These are phyloP conservation scores for Talaromyces sp. DNA, from an alignment of 2,329 filamentous ascomycete species.

Conservation along the genomic window DNA sequence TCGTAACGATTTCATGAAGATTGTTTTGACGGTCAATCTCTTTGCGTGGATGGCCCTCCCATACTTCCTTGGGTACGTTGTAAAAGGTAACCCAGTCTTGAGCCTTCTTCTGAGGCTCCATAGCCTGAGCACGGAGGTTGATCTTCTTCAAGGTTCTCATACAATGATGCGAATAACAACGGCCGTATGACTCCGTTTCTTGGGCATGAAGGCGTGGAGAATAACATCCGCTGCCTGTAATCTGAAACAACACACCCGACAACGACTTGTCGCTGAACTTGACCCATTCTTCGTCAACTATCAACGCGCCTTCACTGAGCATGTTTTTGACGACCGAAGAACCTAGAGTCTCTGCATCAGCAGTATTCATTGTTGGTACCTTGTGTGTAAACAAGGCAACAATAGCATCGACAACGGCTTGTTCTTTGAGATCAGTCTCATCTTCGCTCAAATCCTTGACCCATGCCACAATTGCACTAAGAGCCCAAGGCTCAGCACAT, in stretches of 20 bases:
- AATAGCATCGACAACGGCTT: constrained; percentile 81
- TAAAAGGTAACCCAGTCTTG: constrained; percentile 92
- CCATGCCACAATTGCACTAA: constrained; percentile 85
- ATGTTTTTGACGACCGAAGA: constrained; percentile 75
- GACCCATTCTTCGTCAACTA: constrained; percentile 95
- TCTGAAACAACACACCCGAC: constrained; percentile 87
- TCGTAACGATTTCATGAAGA: constrained; percentile 90
- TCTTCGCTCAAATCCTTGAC: constrained; percentile 86
- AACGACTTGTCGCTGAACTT: constrained; percentile 80
- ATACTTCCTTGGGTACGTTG: constrained; percentile 72
- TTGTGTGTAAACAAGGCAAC: constrained; percentile 89
- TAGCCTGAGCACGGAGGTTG: constrained; percentile 72
- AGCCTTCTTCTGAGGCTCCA: constrained; percentile 66
- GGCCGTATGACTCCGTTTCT: constrained; percentile 58
- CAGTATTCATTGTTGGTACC: constrained; percentile 97
- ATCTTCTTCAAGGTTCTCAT: constrained; percentile 93
- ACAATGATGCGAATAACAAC: constrained; percentile 93
- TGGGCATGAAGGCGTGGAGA: constrained; percentile 75
- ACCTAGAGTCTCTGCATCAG: constrained; percentile 86
- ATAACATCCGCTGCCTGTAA: constrained; percentile 90
- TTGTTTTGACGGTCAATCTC: constrained; percentile 92
- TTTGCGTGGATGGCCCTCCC: constrained; percentile 72
- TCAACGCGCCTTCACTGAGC: constrained; percentile 72
- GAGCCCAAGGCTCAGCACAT: constrained; percentile 87
- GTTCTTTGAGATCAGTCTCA: constrained; percentile 80